Percentiles rank a stretch among this genome's conserved stretches.
These are phyloP conservation scores for Chenopodium formosanum DNA, from an alignment of 148 eudicot genomes.

Conservation along the genomic window DNA sequence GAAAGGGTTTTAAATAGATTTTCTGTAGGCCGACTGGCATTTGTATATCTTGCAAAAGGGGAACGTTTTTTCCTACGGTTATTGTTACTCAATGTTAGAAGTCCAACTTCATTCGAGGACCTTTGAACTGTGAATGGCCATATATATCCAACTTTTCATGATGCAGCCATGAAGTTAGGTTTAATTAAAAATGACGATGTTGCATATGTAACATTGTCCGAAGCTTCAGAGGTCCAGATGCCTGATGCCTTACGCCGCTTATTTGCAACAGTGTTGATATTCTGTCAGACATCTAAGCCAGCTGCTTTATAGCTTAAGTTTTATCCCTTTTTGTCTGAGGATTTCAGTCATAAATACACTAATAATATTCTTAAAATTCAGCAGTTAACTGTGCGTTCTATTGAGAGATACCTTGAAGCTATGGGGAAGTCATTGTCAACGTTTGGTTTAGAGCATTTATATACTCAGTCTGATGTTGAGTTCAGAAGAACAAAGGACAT, in stretches of 20 bases:
- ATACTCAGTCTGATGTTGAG: no score
- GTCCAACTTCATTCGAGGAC: constrained; percentile 2
- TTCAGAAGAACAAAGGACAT: no score
- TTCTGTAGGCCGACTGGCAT: neutral
- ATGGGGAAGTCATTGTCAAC: no score
- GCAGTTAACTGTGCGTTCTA: no score
- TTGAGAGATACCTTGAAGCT: no score
- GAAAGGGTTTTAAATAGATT: no score
- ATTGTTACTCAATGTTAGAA: neutral
- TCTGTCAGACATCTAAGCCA: neutral
- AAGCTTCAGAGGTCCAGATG: neutral
- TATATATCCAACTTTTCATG: neutral
- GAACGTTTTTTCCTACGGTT: neutral
- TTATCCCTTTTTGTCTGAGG: neutral
- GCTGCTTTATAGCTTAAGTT: neutral
- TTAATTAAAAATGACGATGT: neutral
- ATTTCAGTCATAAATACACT: no score
- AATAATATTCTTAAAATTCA: no score
- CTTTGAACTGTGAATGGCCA: neutral
- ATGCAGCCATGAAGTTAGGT: neutral
- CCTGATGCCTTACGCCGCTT: neutral
- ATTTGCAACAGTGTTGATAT: neutral
- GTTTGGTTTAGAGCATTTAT: no score
- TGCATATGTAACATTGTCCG: neutral
- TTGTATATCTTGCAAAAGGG: neutral